phyloP scores from a whole-genome alignment of 179 eudicot species.

The Patellifolia procumbens region DNA sequence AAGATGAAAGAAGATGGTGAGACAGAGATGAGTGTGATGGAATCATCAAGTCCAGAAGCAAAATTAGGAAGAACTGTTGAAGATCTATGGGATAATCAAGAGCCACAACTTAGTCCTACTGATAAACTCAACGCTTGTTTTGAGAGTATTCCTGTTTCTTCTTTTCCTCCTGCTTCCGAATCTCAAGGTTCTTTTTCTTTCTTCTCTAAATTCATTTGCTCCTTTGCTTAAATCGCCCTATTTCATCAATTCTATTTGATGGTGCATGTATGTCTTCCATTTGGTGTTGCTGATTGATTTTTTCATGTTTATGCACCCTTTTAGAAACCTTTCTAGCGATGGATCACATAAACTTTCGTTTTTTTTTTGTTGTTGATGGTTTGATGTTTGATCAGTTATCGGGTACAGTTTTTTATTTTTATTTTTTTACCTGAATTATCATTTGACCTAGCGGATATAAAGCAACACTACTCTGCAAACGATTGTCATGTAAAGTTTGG shows the following conservation, averaged over 20 bases:
- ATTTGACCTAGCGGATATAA: too few relatives aligned
- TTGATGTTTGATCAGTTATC: too few relatives aligned
- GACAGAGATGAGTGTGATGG: not conserved
- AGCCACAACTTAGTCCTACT: constrained; percentile 70
- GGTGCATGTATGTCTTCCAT: too few relatives aligned
- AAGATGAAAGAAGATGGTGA: constrained; percentile 16
- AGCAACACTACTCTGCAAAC: too few relatives aligned
- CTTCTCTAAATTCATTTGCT: not conserved
- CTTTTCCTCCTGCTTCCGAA: constrained; percentile 67
- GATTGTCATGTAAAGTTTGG: too few relatives aligned
- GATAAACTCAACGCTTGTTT: constrained; percentile 95
- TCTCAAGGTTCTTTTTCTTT: constrained; percentile 46
- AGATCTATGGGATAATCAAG: constrained; percentile 85
- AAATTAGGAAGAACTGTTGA: constrained; percentile 73
- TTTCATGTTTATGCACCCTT: too few relatives aligned
- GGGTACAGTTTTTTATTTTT: too few relatives aligned
- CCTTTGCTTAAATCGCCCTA: not conserved
- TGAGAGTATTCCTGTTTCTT: constrained; percentile 77
- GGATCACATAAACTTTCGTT: too few relatives aligned
- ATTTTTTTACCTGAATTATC: too few relatives aligned
- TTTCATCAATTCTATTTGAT: not conserved
- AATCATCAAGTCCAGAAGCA: constrained; percentile 68
- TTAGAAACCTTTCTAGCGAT: too few relatives aligned
- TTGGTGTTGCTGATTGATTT: too few relatives aligned
- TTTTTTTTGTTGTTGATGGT: too few relatives aligned